Evolutionary conservation across 257 asterid species (phyloP), one percentile per base, ranked within the genome.

Genomic region (Ophiorrhiza pumila): DNA sequence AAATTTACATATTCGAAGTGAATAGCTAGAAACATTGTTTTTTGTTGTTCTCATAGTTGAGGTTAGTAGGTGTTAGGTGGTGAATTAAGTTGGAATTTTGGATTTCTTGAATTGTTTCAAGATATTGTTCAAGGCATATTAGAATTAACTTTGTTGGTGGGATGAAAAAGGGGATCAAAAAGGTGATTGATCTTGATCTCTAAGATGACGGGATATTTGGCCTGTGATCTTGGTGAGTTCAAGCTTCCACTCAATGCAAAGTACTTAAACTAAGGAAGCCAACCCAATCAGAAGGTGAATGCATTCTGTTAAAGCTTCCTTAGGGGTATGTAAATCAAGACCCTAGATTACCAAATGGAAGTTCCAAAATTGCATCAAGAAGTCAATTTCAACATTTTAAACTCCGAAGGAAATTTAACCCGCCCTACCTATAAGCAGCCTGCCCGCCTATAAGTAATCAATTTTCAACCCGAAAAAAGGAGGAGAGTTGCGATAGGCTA

Each of bases 271-370:
- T 12, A n/a, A 25, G 42, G 49, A 53, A 55, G 23, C 37, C 25
- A 55, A 13, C 37, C 25, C 27, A 32, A 60, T 60, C 23, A 32
- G 23, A 70, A 70, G 74, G 29, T 69, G 53, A 37, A 37, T 37
- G 17, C 0, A 35, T 5, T 35, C 34, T 56, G 74, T 22, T 29
- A 70, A 69, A 25, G 45, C 46, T 53, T 25, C 23, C 55, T 37
- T 31, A 50, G 11, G 63, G 50, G 1, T 27, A n/a, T 52, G 37
- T 13, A 25, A 13, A 32, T 42, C 2, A 27, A 15, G 55, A 12
- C 4, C 43, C 18, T 6, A 65, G 23, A 45, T 65, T 43, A 25
- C 56, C 23, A 27, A 3, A 39, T 12, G 23, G 9, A 15, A 22
- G 47, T 62, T 4, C 9, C 14, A 14, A 37, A 35, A 35, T 45